Evolutionary conservation across 768 basidiomycete species (phyloP), one percentile per base, ranked within the genome.

Genomic region (Pleurotus citrinopileatus): DNA sequence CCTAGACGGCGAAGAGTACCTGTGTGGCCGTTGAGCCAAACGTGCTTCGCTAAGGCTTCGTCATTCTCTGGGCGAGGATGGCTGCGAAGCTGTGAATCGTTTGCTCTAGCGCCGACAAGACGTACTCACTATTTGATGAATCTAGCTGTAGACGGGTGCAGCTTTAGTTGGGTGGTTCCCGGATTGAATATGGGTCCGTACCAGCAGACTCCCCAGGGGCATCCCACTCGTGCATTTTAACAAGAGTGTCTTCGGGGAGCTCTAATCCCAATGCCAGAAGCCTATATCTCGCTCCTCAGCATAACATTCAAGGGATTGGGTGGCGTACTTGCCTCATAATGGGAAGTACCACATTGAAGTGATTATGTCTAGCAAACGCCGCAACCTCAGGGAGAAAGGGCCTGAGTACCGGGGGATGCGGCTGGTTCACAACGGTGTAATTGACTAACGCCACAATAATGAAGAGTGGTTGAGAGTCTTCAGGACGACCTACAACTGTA

Each of bases 301-400:
- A n/a, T n/a, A n/a, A n/a, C n/a, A n/a, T n/a, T n/a, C n/a, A n/a
- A n/a, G n/a, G n/a, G n/a, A n/a, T n/a, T n/a, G n/a, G n/a, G n/a
- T n/a, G n/a, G n/a, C n/a, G n/a, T n/a, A n/a, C n/a, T n/a, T n/a
- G n/a, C 78, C 75, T 67, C 28, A 83, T 62, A 25, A 81, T 62
- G 0, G 77, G 74, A 60, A 79, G 72, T 5, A 86, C 59, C 12
- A 86, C 70, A 9, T 79, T 70, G 34, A 73, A 67, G 57, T 85
- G 82, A 40, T 78, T 83, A 54, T 80, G 71, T 42, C 69, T 67
- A 15, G 73, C 68, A 51, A 85, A 84, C 0, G 67, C 73, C 13
- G 73, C 69, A 20, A 85, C 74, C 56, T 84, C 81, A 2, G 76
- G 75, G 0, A 84, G 63, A 47, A 80, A 74, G 2, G 82, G 79